These are phyloP conservation scores for Solanum clarkiae DNA, from an alignment of 257 asterid species.

Conservation along the genomic window DNA sequence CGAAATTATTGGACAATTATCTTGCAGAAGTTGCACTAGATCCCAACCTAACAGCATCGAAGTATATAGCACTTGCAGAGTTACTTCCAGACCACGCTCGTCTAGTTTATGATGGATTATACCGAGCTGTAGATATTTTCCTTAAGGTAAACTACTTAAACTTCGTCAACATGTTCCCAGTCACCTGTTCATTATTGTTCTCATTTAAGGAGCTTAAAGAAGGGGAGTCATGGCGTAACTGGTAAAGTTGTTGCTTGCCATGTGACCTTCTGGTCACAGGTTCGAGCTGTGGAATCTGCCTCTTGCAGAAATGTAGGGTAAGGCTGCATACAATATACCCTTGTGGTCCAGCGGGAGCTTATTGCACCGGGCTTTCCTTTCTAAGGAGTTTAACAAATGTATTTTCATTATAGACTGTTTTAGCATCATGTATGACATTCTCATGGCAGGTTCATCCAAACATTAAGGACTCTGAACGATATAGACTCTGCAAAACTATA, in stretches of 20 bases:
- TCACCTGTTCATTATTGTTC: background rate
- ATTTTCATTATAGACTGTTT: background rate
- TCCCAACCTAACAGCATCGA: conserved; percentile 52
- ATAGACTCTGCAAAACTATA: conserved; percentile 76
- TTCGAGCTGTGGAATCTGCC: background rate
- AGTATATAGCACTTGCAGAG: conserved; percentile 62
- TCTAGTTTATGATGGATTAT: conserved; percentile 56
- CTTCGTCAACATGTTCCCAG: background rate
- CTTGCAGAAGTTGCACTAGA: conserved; percentile 82
- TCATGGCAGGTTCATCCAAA: conserved; percentile 73
- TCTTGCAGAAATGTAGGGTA: background rate
- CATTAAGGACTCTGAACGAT: conserved; percentile 78
- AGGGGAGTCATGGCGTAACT: background rate
- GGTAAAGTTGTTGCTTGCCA: background rate
- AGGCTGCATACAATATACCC: background rate
- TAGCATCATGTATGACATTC: background rate
- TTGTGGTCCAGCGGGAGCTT: background rate
- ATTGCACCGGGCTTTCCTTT: background rate
- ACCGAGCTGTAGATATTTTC: conserved; percentile 80
- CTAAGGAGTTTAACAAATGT: background rate
- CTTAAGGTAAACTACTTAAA: conserved; percentile 61
- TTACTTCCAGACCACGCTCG: conserved; percentile 92
- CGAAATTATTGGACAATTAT: conserved; percentile 66
- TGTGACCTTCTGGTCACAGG: background rate
- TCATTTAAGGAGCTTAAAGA: background rate